A percentile compares a stretch with the other conserved stretches of the same genome.
phyloP scores from a whole-genome alignment of 2,329 filamentous ascomycete species.

The Chrysoporthe austroafricana region DNA sequence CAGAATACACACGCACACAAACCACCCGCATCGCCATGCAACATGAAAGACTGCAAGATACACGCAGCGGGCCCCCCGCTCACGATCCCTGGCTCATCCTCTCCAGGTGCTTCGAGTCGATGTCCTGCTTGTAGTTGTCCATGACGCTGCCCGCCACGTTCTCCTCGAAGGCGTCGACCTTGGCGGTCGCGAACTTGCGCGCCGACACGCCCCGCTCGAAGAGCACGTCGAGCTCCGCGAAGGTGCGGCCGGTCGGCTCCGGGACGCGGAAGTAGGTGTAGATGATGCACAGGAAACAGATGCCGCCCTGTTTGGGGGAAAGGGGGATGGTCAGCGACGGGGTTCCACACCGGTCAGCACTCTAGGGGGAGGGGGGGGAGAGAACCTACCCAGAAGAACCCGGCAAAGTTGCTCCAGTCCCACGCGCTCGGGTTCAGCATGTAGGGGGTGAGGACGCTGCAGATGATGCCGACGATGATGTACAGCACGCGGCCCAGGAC shows the following conservation, averaged over 20 bases:
- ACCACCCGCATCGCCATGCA: no score
- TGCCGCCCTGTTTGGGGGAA: constrained; percentile 60
- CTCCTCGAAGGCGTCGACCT: constrained; percentile 61
- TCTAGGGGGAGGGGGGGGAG: background rate
- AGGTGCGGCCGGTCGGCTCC: constrained; percentile 78
- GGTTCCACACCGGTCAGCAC: background rate
- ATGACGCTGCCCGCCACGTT: constrained; percentile 52
- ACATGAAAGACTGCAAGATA: no score
- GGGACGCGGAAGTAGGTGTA: constrained; percentile 83
- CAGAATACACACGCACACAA: background rate
- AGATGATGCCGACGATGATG: constrained; percentile 82
- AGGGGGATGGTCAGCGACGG: constrained; percentile 5
- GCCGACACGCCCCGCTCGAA: constrained; percentile 76
- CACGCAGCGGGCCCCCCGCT: background rate
- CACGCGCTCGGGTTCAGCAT: constrained; percentile 89
- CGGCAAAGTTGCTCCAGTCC: constrained; percentile 86
- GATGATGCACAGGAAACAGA: constrained; percentile 79
- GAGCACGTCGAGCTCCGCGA: constrained; percentile 83
- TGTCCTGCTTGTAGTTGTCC: constrained; percentile 51
- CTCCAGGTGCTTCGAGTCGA: constrained; percentile 38
- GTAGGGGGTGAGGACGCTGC: constrained; percentile 82
- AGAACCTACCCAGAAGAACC: constrained; percentile 76
- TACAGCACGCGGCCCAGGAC: constrained; percentile 81
- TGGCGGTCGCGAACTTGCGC: constrained; percentile 68
- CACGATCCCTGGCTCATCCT: constrained; percentile 28